These are phyloP conservation scores for Casaregolazyma suthepensis DNA, from an alignment of 1,139 yeast species.

Conservation along the genomic window DNA sequence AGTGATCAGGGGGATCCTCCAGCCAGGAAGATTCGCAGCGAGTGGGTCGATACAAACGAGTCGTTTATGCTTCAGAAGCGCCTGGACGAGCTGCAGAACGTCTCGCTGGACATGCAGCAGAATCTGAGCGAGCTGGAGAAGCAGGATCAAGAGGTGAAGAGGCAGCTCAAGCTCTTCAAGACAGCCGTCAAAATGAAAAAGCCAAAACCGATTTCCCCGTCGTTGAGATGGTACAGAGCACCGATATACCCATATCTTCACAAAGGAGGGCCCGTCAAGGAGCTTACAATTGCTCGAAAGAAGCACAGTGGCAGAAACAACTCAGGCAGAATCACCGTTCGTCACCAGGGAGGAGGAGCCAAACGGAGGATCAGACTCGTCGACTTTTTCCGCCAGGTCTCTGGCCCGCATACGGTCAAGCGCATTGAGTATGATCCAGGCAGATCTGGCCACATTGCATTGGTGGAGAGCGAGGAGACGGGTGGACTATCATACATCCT, in stretches of 20 bases:
- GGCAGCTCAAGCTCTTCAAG: constrained; percentile 68
- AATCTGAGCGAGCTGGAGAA: constrained; percentile 62
- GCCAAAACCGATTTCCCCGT: constrained; percentile 79
- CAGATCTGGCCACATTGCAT: constrained; percentile 89
- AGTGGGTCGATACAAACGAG: constrained; percentile 14
- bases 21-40: constrained; percentile 12
- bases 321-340: constrained; percentile 79
- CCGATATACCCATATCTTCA: constrained; percentile 84
- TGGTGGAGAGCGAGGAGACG: constrained; percentile 59
- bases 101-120: constrained; percentile 26
- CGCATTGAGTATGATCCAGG: constrained; percentile 96
- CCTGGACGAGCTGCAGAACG: constrained; percentile 17
- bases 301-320: constrained; percentile 85
- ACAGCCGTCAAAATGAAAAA: constrained; percentile 66
- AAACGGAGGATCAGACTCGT: constrained; percentile 78
- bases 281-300: constrained; percentile 68
- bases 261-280: constrained; percentile 75
- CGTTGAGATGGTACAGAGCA: constrained; percentile 80
- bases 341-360: constrained; percentile 98
- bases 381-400: constrained; percentile 61
- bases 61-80: constrained; percentile 18
- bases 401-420: constrained; percentile 73
- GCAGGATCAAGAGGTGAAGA: constrained; percentile 65
- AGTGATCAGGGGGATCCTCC: not conserved
- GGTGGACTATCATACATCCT: constrained; percentile 69